Evolutionary conservation across 2,329 filamentous ascomycete species (phyloP).

Genomic region (Pseudopithomyces maydicus): DNA sequence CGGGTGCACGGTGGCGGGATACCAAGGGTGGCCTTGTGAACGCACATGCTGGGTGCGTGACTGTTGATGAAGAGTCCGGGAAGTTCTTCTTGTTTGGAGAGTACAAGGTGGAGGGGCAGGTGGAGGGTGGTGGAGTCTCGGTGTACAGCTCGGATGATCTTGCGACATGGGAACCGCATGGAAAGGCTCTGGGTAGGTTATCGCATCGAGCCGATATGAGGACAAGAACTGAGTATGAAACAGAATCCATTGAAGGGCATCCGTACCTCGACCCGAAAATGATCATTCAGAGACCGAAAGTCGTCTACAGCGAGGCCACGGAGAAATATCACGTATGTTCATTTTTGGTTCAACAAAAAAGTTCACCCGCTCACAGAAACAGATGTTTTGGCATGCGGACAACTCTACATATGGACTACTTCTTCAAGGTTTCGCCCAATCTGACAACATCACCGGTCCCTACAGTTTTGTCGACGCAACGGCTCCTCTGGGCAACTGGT

Average conservation of each 20-base stretch:
- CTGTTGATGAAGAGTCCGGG: slow-evolving; percentile 56
- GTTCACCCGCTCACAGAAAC: neutral
- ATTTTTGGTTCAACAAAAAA: neutral
- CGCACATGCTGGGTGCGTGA: slow-evolving; percentile 64
- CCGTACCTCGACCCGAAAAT: slow-evolving; percentile 60
- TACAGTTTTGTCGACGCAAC: slow-evolving; percentile 61
- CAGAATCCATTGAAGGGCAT: slow-evolving; percentile 59
- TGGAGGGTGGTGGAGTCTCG: slow-evolving; percentile 64
- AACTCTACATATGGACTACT: slow-evolving; percentile 62
- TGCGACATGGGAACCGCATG: slow-evolving; percentile 63
- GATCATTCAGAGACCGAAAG: slow-evolving; percentile 68
- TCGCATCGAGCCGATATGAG: neutral
- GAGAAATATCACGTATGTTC: slow-evolving; percentile 60
- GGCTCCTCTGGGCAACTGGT: slow-evolving; percentile 65
- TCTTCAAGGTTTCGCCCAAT: slow-evolving; percentile 61
- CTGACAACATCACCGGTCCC: slow-evolving; percentile 59
- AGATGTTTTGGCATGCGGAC: slow-evolving; percentile 67
- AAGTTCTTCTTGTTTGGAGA: slow-evolving; percentile 68
- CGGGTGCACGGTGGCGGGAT: slow-evolving; percentile 65
- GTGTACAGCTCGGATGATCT: slow-evolving; percentile 65
- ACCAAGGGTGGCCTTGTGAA: slow-evolving; percentile 65
- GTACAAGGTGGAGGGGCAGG: slow-evolving; percentile 63
- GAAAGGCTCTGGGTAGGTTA: slow-evolving; percentile 57
- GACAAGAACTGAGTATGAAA: neutral
- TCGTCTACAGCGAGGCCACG: slow-evolving; percentile 61